phyloP scores from a whole-genome alignment of 2,329 filamentous ascomycete genomes.

The Neonectria punicea region DNA sequence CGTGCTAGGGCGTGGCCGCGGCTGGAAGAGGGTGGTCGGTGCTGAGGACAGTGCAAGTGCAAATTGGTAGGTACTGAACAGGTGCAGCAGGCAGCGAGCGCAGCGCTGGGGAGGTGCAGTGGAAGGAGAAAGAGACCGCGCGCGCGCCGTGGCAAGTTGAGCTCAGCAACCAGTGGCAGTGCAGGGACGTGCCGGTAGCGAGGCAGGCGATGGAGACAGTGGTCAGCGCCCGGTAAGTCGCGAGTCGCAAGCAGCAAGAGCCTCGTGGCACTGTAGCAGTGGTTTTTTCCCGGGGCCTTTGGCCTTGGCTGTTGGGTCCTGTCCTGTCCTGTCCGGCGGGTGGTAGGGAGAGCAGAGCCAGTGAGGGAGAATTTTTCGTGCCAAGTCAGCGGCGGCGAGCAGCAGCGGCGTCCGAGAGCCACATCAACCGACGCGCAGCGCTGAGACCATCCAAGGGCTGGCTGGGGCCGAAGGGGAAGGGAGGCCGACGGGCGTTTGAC shows the following conservation, averaged over 20 bases:
- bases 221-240: slow-evolving; percentile 10
- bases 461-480: slow-evolving; percentile 31
- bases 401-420: slow-evolving; percentile 20
- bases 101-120: slow-evolving; percentile 7
- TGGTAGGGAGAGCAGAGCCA: slow-evolving; percentile 27
- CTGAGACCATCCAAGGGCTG: slow-evolving; percentile 37
- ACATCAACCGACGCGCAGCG: slow-evolving; percentile 39
- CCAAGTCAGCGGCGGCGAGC: slow-evolving; percentile 23
- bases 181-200: slow-evolving; percentile 17
- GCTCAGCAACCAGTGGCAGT: slow-evolving; percentile 27
- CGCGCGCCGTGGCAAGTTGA: slow-evolving; percentile 37
- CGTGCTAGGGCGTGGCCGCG: slow-evolving; percentile 3
- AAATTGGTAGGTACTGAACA: slow-evolving; percentile 9
- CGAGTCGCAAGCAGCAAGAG: slow-evolving; percentile 12
- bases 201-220: slow-evolving; percentile 9
- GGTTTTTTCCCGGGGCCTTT: slow-evolving; percentile 5
- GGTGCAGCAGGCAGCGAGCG: slow-evolving; percentile 4
- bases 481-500: slow-evolving; percentile 30
- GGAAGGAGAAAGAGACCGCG: slow-evolving; percentile 20
- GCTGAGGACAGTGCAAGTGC: slow-evolving; percentile 15
- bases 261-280: slow-evolving; percentile 4
- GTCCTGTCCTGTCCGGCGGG: neutral
- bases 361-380: slow-evolving; percentile 49
- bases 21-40: slow-evolving; percentile 22
- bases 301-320: slow-evolving; percentile 7